These are phyloP conservation scores for Colletotrichum sp. DNA, from an alignment of 2,329 filamentous ascomycete species.

Conservation along the genomic window DNA sequence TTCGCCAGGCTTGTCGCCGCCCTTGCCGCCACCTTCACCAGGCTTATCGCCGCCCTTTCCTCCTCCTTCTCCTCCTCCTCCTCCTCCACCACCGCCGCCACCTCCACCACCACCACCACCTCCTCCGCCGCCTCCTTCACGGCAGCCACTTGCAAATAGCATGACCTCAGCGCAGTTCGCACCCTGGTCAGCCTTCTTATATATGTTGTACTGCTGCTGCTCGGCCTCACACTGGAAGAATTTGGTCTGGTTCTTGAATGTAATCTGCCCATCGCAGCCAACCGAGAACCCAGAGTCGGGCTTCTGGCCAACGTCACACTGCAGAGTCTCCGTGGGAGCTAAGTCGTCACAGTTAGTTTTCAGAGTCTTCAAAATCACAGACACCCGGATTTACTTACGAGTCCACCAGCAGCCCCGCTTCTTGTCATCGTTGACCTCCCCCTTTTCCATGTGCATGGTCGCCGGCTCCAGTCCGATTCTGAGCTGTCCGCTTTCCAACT, in stretches of 20 bases:
- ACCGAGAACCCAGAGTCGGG: constrained; percentile 62
- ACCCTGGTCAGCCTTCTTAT: constrained; percentile 43
- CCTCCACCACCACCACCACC: background rate
- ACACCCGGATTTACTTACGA: constrained; percentile 40
- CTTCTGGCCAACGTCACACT: constrained; percentile 61
- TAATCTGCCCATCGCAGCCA: constrained; percentile 54
- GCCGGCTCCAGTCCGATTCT: constrained; percentile 51
- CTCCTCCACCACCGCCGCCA: background rate
- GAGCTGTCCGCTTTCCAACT: constrained; percentile 67
- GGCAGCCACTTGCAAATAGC: constrained; percentile 45
- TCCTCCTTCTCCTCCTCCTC: background rate
- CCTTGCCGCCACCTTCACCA: background rate
- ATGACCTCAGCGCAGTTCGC: constrained; percentile 54
- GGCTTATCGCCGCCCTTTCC: background rate
- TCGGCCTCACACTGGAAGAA: constrained; percentile 69
- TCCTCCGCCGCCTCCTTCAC: background rate
- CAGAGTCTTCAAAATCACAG: background rate
- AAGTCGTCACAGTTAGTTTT: background rate
- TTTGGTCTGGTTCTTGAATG: constrained; percentile 51
- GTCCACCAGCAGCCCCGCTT: constrained; percentile 69
- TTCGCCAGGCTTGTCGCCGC: background rate
- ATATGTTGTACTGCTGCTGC: constrained; percentile 60
- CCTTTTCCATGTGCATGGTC: constrained; percentile 47
- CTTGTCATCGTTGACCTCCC: constrained; percentile 59
- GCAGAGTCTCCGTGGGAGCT: constrained; percentile 63